phyloP scores from a whole-genome alignment of 257 asterid genomes.

The Solanum habrochaites region DNA sequence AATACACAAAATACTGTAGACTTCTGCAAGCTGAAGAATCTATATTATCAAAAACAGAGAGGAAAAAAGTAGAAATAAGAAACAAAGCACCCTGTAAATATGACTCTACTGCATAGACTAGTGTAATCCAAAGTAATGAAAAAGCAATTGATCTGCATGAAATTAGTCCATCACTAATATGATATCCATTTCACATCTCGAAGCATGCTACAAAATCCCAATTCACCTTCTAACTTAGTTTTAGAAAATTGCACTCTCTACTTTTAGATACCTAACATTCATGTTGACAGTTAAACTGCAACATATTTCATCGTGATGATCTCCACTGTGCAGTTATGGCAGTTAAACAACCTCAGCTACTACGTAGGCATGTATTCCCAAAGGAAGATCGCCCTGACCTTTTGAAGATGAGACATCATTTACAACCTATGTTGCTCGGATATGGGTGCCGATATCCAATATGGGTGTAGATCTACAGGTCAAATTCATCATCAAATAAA shows the following conservation, averaged over 20 bases:
- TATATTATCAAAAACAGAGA: not conserved
- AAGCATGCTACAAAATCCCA: not conserved
- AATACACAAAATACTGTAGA: not conserved
- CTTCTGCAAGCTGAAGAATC: not conserved
- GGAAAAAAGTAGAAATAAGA: not conserved
- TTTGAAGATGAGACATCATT: not conserved
- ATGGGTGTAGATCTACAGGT: not conserved
- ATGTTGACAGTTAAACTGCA: not conserved
- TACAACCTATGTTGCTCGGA: not conserved
- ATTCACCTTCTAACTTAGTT: not conserved
- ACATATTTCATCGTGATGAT: not conserved
- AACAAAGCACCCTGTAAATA: not conserved
- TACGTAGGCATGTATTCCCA: not conserved
- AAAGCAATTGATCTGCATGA: not conserved
- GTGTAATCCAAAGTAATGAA: not conserved
- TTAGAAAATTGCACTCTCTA: not conserved
- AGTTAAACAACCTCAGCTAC: not conserved
- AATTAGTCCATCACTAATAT: not conserved
- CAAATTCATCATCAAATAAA: not conserved
- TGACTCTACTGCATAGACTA: not conserved
- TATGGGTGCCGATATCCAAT: not conserved
- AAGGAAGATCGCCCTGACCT: not conserved
- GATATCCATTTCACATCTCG: not conserved
- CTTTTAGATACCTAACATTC: not conserved
- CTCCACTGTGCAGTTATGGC: not conserved